Conservation (phyloP, 2,329 filamentous ascomycete species). For the Falciphora oryzae region DNA sequence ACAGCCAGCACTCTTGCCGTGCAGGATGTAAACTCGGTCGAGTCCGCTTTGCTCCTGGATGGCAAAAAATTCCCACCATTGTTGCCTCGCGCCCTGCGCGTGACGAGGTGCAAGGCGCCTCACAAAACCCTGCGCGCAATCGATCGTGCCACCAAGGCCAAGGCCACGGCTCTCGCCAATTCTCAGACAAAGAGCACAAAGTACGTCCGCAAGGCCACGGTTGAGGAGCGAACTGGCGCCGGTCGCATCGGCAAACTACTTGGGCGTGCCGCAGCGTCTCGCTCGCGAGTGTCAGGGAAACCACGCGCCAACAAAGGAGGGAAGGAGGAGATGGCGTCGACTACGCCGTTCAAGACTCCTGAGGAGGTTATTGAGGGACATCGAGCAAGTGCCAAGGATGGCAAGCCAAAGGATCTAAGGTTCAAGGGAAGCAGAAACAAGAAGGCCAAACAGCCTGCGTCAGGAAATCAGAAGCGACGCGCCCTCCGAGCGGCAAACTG, state of each 20-base stretch:
- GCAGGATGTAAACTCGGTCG: conserved; percentile 77
- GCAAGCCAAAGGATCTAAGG: conserved; percentile 56
- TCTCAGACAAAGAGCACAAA: conserved; percentile 36
- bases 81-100: conserved; percentile 82
- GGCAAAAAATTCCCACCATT: conserved; percentile 92
- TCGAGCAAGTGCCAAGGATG: conserved; percentile 62
- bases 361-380: conserved; percentile 73
- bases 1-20: neutral
- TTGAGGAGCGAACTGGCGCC: conserved; percentile 59
- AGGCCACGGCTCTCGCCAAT: conserved; percentile 23
- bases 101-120: conserved; percentile 76
- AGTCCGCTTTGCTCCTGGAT: conserved; percentile 81
- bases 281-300: conserved; percentile 21
- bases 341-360: conserved; percentile 45
- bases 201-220: conserved; percentile 65
- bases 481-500: conserved; percentile 15
- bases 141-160: conserved; percentile 39
- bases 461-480: conserved; percentile 36
- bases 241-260: conserved; percentile 72
- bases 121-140: conserved; percentile 52
- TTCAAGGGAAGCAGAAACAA: conserved; percentile 46
- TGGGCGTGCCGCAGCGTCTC: conserved; percentile 58
- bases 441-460: conserved; percentile 33
- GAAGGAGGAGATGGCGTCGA: conserved; percentile 11
- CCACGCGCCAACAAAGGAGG: conserved; percentile 23